Evolutionary conservation across 75 land plant genomes (phyloP).

Genomic region (Cunninghamia lanceolata): DNA sequence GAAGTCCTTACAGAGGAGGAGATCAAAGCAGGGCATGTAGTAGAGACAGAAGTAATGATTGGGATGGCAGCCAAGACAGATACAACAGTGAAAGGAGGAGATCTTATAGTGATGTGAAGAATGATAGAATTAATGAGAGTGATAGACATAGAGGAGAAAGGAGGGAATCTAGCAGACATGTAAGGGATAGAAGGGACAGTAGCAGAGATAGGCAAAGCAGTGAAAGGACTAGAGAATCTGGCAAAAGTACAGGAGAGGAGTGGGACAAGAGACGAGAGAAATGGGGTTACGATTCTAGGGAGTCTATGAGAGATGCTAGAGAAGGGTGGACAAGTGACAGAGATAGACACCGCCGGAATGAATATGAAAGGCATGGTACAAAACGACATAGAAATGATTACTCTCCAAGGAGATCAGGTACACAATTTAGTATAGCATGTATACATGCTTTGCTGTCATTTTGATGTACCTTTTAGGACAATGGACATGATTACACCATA

Average conservation of each 20-base stretch:
- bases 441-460: background rate
- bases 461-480: background rate
- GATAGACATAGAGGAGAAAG: constrained; percentile 9
- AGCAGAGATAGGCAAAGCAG: constrained; percentile 13
- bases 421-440: constrained; percentile 1
- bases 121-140: constrained; percentile 15
- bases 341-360: constrained; percentile 15
- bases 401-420: constrained; percentile 36
- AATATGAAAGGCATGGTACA: constrained; percentile 27
- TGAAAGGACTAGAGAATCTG: constrained; percentile 11
- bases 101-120: constrained; percentile 16
- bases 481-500: background rate
- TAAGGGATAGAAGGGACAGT: background rate
- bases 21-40: constrained; percentile 6
- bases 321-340: constrained; percentile 16
- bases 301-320: constrained; percentile 2
- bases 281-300: background rate
- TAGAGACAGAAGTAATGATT: constrained; percentile 14
- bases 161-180: constrained; percentile 10
- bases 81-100: constrained; percentile 8
- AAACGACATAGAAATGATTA: constrained; percentile 44
- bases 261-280: background rate
- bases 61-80: constrained; percentile 7
- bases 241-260: constrained; percentile 13
- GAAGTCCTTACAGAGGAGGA: constrained; percentile 16